These are phyloP conservation scores for Phlebopus sp. DNA, from an alignment of 1,284 basidiomycete species.

Conservation along the genomic window DNA sequence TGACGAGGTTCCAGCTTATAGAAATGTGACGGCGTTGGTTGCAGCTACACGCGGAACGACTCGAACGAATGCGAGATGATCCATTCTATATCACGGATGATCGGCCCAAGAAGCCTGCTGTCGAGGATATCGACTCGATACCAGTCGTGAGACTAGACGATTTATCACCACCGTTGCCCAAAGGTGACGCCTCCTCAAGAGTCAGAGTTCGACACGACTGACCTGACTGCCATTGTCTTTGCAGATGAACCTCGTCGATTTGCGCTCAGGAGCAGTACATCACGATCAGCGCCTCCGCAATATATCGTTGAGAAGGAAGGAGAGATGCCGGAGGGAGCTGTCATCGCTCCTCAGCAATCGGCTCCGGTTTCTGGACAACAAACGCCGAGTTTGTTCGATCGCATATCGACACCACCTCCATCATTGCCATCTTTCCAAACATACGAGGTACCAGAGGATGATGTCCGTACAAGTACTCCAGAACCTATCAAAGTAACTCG, in stretches of 20 bases:
- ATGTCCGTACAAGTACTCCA: constrained; percentile 53
- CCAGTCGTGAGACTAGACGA: constrained; percentile 80
- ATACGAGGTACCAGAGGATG: constrained; percentile 53
- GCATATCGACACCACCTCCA: constrained; percentile 38
- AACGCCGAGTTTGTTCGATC: constrained; percentile 29
- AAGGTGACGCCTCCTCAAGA: constrained; percentile 27
- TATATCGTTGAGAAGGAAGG: constrained; percentile 77
- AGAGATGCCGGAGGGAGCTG: constrained; percentile 77
- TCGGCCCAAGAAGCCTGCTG: constrained; percentile 38
- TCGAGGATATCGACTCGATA: constrained; percentile 78
- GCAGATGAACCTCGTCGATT: constrained; percentile 37
- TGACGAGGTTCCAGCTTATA: background rate
- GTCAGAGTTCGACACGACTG: constrained; percentile 4
- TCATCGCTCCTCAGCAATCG: constrained; percentile 21
- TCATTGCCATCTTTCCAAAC: constrained; percentile 52
- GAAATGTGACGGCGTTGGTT: background rate
- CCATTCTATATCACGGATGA: constrained; percentile 85
- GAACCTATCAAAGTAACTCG: constrained; percentile 74
- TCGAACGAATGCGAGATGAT: constrained; percentile 75
- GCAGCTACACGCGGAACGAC: constrained; percentile 71
- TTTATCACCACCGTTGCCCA: constrained; percentile 42
- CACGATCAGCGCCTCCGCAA: constrained; percentile 28
- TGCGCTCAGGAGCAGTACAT: constrained; percentile 37
- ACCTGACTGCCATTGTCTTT: constrained; percentile 15
- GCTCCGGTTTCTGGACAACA: constrained; percentile 23